Evolutionary conservation across 2,329 filamentous ascomycete genomes (phyloP).

Genomic region (Passalora sequoiae): DNA sequence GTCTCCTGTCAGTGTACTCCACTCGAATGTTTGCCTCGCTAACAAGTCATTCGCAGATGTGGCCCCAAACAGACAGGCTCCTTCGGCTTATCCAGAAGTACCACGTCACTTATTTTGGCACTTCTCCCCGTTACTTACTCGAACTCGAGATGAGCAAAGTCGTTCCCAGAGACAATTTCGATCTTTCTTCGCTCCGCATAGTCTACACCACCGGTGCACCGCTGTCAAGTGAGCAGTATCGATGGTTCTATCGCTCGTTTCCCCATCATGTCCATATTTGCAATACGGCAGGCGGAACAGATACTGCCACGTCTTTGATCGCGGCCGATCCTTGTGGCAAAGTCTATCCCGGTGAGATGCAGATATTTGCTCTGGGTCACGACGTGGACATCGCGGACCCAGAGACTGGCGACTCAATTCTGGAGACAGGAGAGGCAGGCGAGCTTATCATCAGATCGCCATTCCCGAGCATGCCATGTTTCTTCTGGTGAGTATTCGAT

Average conservation of each 20-base stretch:
- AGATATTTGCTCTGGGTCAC: constrained; percentile 43
- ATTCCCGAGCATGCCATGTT: constrained; percentile 40
- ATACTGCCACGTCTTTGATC: constrained; percentile 43
- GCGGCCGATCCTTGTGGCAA: constrained; percentile 42
- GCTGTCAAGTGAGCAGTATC: constrained; percentile 40
- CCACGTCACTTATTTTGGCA: constrained; percentile 42
- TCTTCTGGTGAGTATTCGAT: neutral
- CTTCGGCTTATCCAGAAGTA: constrained; percentile 36
- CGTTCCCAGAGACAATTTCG: constrained; percentile 35
- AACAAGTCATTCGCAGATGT: too few species aligned
- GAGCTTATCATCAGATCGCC: constrained; percentile 45
- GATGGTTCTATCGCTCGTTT: constrained; percentile 45
- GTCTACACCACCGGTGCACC: constrained; percentile 45
- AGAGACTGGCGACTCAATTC: constrained; percentile 34
- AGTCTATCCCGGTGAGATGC: constrained; percentile 41
- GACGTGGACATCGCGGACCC: constrained; percentile 45
- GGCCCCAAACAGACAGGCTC: constrained; percentile 36
- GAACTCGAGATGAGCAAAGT: constrained; percentile 38
- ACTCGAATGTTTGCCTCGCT: too few species aligned
- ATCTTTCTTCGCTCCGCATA: constrained; percentile 38
- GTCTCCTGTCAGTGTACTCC: too few species aligned
- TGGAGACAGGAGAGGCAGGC: constrained; percentile 36
- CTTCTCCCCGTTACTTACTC: constrained; percentile 42
- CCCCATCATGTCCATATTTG: constrained; percentile 37
- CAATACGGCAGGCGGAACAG: constrained; percentile 45